Conservation (phyloP, 345 rosid species). For the Hypericum androsaemum region DNA sequence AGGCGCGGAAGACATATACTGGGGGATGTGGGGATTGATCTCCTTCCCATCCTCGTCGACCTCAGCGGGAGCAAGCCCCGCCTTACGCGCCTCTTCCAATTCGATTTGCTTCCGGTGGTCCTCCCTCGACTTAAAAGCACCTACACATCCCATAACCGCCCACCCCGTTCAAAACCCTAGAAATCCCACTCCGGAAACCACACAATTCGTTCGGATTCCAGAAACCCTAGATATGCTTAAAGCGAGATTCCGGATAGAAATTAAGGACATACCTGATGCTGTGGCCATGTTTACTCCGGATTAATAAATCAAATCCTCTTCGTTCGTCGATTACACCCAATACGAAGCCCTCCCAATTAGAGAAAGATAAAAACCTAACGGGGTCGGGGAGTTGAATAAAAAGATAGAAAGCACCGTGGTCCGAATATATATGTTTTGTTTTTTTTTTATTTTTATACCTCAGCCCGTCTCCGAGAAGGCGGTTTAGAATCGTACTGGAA, state of each 20-base stretch:
- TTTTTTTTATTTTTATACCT: no score
- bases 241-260: background rate
- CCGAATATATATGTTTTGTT: no score
- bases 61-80: conserved; percentile 70
- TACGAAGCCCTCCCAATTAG: no score
- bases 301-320: no score
- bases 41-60: conserved; percentile 62
- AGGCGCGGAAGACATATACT: conserved; percentile 54
- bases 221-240: background rate
- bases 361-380: no score
- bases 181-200: background rate
- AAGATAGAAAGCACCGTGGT: no score
- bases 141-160: conserved; percentile 20
- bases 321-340: no score
- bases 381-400: no score
- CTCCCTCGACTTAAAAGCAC: conserved; percentile 56
- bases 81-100: conserved; percentile 63
- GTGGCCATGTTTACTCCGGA: conserved; percentile 19
- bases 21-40: conserved; percentile 59
- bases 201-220: background rate
- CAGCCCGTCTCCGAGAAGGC: no score
- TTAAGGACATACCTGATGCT: conserved; percentile 22
- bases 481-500: no score
- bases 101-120: conserved; percentile 57
- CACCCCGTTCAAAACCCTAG: background rate